A percentile compares a stretch with the other conserved stretches of the same genome.
Conservation (phyloP, 768 basidiomycete genomes). For the Mycena belliarum region DNA sequence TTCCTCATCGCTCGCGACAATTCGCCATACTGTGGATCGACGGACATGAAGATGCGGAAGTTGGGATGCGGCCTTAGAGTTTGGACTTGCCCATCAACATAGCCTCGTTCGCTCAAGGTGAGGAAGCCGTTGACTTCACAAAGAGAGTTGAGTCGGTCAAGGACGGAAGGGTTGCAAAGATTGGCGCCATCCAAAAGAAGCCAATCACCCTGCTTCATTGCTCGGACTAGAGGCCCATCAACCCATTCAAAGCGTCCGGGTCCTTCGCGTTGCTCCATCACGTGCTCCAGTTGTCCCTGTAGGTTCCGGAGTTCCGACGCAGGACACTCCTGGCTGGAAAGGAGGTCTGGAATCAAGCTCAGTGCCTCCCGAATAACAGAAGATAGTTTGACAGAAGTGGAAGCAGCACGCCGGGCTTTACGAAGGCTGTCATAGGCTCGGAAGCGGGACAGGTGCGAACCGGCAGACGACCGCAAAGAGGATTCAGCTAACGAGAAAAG, state of each 20-base stretch:
- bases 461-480: slow-evolving; percentile 36
- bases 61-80: slow-evolving; percentile 79
- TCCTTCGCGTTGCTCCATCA: slow-evolving; percentile 27
- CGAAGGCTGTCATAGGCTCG: slow-evolving; percentile 22
- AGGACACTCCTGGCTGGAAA: slow-evolving; percentile 9
- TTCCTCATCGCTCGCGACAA: slow-evolving; percentile 98
- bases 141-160: slow-evolving; percentile 94
- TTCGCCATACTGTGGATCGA: slow-evolving; percentile 90
- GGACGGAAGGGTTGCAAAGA: slow-evolving; percentile 90
- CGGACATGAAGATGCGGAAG: slow-evolving; percentile 92
- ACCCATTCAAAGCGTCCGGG: slow-evolving; percentile 87
- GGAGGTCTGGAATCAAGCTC: slow-evolving; percentile 31
- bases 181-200: slow-evolving; percentile 91
- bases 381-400: slow-evolving; percentile 7
- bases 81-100: slow-evolving; percentile 74
- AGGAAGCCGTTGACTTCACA: slow-evolving; percentile 85
- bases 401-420: slow-evolving; percentile 18
- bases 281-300: slow-evolving; percentile 23
- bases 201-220: slow-evolving; percentile 89
- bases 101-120: slow-evolving; percentile 87
- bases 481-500: slow-evolving; percentile 40
- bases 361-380: slow-evolving; percentile 28
- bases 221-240: slow-evolving; percentile 86
- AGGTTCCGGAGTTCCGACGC: slow-evolving; percentile 17
- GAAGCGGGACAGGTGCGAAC: slow-evolving; percentile 30